These are phyloP conservation scores for Phanerodontia chrysosporium DNA, from an alignment of 768 basidiomycete genomes.

Conservation along the genomic window DNA sequence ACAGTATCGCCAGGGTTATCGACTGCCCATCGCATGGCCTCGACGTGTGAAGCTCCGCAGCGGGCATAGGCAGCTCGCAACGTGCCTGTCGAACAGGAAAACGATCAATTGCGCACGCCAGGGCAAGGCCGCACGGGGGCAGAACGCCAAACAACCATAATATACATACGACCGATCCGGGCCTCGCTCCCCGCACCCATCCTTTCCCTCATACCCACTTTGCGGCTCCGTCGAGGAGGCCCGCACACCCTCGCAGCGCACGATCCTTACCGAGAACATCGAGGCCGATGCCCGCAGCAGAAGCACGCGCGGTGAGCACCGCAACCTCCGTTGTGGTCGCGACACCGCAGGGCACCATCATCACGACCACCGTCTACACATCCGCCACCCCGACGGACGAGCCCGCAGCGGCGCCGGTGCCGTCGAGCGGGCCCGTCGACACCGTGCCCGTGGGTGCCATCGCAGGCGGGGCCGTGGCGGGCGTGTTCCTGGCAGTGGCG, in stretches of 20 bases:
- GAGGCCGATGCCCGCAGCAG: not conserved
- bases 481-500: slow-evolving; percentile 41
- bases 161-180: not conserved
- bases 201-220: not conserved
- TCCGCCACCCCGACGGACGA: slow-evolving; percentile 8
- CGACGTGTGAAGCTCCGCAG: not conserved
- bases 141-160: not conserved
- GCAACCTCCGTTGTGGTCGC: slow-evolving; percentile 3
- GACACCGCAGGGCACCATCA: slow-evolving; percentile 6
- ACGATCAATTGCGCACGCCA: not conserved
- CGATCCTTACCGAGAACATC: not conserved
- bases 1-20: not conserved
- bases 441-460: slow-evolving; percentile 45
- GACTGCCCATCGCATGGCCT: not conserved
- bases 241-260: not conserved
- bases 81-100: not conserved
- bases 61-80: not conserved
- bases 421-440: not conserved
- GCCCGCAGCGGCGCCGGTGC: slow-evolving; percentile 1
- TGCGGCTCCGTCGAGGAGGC: not conserved
- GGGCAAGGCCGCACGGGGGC: not conserved
- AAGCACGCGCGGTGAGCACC: slow-evolving; percentile 1
- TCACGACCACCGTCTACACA: slow-evolving; percentile 27
- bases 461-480: slow-evolving; percentile 45
- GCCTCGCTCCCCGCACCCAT: not conserved